Conservation (phyloP, 345 rosid species). For the Salix purpurea region DNA sequence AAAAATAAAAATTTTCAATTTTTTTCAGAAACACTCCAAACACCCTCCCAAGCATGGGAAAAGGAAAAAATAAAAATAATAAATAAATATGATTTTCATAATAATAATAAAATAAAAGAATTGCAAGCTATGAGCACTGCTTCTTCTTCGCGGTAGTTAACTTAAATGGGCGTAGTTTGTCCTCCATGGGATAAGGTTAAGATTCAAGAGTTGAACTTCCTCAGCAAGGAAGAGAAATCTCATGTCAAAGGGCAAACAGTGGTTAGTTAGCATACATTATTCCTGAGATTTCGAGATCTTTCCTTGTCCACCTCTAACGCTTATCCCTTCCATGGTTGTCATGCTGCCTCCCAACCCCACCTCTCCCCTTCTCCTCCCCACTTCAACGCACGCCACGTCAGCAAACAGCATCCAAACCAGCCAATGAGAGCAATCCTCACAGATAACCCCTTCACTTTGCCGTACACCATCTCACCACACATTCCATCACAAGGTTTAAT, state of each 20-base stretch:
- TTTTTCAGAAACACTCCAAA: no score
- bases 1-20: no score
- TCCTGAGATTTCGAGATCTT: neutral
- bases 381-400: conserved; percentile 35
- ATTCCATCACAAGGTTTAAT: conserved; percentile 2
- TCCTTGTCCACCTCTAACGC: neutral
- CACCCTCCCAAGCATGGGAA: no score
- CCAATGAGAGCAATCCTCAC: conserved; percentile 42
- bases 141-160: no score
- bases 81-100: no score
- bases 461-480: conserved; percentile 17
- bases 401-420: conserved; percentile 26
- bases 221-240: neutral
- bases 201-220: neutral
- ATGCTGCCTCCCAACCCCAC: neutral
- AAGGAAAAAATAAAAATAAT: no score
- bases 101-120: no score
- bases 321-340: neutral
- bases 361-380: conserved; percentile 17
- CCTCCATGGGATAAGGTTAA: no score
- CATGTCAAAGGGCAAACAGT: neutral
- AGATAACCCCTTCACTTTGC: conserved; percentile 34
- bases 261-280: neutral
- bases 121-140: no score
- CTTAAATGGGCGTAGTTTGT: no score